phyloP scores from a whole-genome alignment of 148 eudicot genomes.

The Camellia japonica region DNA sequence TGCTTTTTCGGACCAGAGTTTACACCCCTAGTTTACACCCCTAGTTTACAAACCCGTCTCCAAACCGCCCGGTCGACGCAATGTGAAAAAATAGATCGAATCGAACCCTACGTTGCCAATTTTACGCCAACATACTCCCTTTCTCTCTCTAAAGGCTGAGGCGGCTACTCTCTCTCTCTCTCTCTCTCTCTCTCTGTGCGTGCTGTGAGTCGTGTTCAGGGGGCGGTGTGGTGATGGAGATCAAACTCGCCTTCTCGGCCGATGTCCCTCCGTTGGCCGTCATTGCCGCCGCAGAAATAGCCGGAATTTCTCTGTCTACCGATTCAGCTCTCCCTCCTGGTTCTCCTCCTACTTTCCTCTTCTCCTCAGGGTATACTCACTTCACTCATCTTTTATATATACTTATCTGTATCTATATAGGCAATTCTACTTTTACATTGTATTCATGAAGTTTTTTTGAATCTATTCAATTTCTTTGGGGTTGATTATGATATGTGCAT shows the following conservation, averaged over 20 bases:
- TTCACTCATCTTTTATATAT: not conserved
- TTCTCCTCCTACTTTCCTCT: conserved; percentile 48
- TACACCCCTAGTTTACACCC: too few relatives aligned
- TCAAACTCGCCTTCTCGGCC: conserved; percentile 46
- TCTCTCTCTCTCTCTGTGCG: not conserved
- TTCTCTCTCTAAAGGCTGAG: not conserved
- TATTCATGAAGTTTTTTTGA: not conserved
- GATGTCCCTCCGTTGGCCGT: conserved; percentile 70
- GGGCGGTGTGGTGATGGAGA: conserved; percentile 38
- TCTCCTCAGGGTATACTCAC: conserved; percentile 50
- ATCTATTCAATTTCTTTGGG: not conserved
- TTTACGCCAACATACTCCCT: not conserved
- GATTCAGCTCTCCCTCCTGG: conserved; percentile 57
- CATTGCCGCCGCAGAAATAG: conserved; percentile 54
- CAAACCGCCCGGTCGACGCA: too few relatives aligned
- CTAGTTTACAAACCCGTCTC: too few relatives aligned
- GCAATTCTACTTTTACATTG: not conserved
- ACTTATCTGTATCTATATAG: not conserved
- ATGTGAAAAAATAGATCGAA: too few relatives aligned
- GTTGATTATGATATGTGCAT: not conserved
- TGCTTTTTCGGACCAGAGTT: too few relatives aligned
- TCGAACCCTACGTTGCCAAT: not conserved
- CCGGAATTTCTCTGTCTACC: conserved; percentile 35
- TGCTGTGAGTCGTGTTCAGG: not conserved
- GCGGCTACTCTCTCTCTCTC: not conserved